Base-by-base conservation (phyloP, 768 basidiomycete genomes). In the Suillus placidus region DNA sequence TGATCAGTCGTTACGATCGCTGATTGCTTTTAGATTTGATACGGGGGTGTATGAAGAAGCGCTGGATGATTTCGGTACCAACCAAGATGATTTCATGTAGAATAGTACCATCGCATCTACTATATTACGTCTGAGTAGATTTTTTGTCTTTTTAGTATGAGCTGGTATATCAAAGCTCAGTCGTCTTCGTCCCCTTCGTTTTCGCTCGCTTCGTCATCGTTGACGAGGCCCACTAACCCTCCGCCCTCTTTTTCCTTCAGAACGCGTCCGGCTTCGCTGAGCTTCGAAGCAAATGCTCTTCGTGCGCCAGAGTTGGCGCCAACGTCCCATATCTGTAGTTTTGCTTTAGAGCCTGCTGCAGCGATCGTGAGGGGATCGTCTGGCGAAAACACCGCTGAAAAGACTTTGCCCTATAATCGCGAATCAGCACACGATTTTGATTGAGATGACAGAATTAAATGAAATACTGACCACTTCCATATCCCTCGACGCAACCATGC, bases 291-390 rank as follows among this genome's bases (percentile, higher is more conserved):
- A 63, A 99, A 95, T 0, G 90, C 89, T 73, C 93, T 93, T 57
- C 95, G 83, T 12, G 88, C 93, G 32, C 93, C 92, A 20, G 83
- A 79, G 74, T 93, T 98, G 6, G 92, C 85, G 12, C 89, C 93
- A 47, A 97, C 85, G 72, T 99, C 97, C 97, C 97, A 99, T 18
- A 99, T 83, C 76, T 99, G 97, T 7, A 99, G 77, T 74, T 91
- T 95, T 1, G 94, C 97, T 72, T 94, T 92, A 3, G 94, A 96
- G 14, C 97, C 97, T 37, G 92, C 97, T 4, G 95, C 95, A 3
- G 96, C 97, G 56, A 99, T 77, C 9, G 93, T 97, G 60, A 98
- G 87, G 2, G 95, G 92, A 72, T 96, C 93, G 74, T 99, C 97
- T 0, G 97, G 97, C 7, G 95, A 98, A 82, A 91, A 99, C 0